Evolutionary conservation across 2,329 filamentous ascomycete species (phyloP), one percentile per base, ranked within the genome.

Genomic region (Anisogramma anomala): DNA sequence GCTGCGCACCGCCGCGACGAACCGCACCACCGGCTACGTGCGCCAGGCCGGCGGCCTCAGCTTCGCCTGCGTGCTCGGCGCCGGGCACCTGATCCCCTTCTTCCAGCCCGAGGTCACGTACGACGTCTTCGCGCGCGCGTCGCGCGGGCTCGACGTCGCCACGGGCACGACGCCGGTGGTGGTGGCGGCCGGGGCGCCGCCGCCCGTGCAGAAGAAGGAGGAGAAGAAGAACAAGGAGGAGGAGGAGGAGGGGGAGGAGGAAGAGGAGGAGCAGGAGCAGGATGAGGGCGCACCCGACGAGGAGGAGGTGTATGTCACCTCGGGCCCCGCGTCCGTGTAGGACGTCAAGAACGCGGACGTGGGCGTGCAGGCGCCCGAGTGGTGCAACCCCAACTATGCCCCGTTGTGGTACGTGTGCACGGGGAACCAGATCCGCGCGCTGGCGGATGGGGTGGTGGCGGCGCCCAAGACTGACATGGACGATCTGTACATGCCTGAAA

Each of bases 81-180:
- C 66, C 3, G 66, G 66, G 3, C 66, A 69, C 44, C 55, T 63
- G 15, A 62, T 69, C 2, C 64, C 65, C 1, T 59, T 62, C 1
- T 72, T 71, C 48, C 67, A 72, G 48, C 71, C 70, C 0, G 57
- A 71, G 46, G 67, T 66, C 0, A 59, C 64, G 2, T 68, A 65
- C 33, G 54, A 64, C 41, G 67, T 74, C 36, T 72, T 74, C 54
- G 56, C 65, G 18, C 65, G 71, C 5, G 58, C 62, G 0, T 56
- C 71, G 40, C 61, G 62, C 39, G 61, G 65, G 34, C 53, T 53
- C 26, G 69, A 74, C 43, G 55, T 77, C 34, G 67, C 70, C 1
- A 77, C 72, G 3, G 74, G 73, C 0, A 63, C 60, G 25, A 50
- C 63, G 1, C 57, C 58, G 6, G 67, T 60, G 2, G 11, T 3